A percentile compares a stretch with the other conserved stretches of the same genome.
Evolutionary conservation across 805 yeast genomes (phyloP).

Genomic region (Pichia membranifaciens): DNA sequence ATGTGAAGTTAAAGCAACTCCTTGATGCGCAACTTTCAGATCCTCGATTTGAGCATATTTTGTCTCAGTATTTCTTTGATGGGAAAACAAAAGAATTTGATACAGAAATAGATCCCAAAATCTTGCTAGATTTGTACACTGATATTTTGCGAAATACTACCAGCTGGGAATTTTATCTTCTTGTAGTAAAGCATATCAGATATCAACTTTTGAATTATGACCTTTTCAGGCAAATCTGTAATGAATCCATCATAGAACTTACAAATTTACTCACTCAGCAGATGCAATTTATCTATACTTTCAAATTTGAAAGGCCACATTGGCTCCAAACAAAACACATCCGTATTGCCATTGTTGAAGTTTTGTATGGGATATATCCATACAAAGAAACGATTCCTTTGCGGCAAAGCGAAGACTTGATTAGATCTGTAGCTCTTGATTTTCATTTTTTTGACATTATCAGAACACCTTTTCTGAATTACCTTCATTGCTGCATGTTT

Average conservation of each 20-base stretch:
- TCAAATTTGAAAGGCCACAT: conserved; percentile 33
- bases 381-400: conserved; percentile 50
- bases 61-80: conserved; percentile 22
- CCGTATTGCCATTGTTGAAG: conserved; percentile 59
- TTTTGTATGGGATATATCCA: conserved; percentile 56
- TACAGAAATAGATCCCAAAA: conserved; percentile 41
- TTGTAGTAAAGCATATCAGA: conserved; percentile 59
- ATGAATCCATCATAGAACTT: conserved; percentile 38
- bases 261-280: conserved; percentile 49
- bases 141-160: conserved; percentile 45
- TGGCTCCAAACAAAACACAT: conserved; percentile 50
- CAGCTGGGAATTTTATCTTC: conserved; percentile 70
- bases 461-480: conserved; percentile 71
- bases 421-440: conserved; percentile 54
- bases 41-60: background rate
- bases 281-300: conserved; percentile 44
- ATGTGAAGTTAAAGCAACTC: background rate
- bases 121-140: conserved; percentile 47
- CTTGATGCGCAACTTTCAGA: conserved; percentile 33
- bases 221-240: conserved; percentile 40
- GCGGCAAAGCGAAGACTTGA: conserved; percentile 56
- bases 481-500: conserved; percentile 70
- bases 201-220: conserved; percentile 58
- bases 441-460: conserved; percentile 73
- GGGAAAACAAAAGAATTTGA: conserved; percentile 34